Percentiles rank a stretch among this genome's conserved stretches.
Conservation (phyloP, 1,139 yeast genomes). For the Kluyveromyces sp. region DNA sequence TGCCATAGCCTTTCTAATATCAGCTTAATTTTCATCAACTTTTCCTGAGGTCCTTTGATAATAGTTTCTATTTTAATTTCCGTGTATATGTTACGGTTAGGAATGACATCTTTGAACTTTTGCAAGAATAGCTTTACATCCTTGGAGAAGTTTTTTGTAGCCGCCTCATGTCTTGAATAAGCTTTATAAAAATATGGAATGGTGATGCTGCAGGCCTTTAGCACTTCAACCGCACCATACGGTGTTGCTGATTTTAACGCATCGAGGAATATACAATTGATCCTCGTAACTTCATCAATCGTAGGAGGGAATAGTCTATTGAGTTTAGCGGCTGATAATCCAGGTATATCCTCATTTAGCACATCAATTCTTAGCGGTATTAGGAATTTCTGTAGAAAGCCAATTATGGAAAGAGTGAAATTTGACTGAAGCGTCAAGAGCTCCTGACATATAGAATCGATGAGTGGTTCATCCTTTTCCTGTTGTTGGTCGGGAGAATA, state of each 20-base stretch:
- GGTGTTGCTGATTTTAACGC: constrained; percentile 60
- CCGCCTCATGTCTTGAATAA: constrained; percentile 89
- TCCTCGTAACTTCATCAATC: constrained; percentile 83
- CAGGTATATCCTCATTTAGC: constrained; percentile 45
- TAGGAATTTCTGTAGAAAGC: constrained; percentile 66
- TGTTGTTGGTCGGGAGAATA: constrained; percentile 4
- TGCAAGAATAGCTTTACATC: constrained; percentile 32
- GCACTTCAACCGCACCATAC: constrained; percentile 63
- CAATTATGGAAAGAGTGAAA: constrained; percentile 62
- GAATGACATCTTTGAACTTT: constrained; percentile 20
- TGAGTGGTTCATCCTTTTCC: constrained; percentile 29
- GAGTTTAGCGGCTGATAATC: constrained; percentile 49
- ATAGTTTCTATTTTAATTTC: constrained; percentile 58
- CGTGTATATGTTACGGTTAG: constrained; percentile 36
- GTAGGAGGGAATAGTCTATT: constrained; percentile 89
- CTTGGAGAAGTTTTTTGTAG: constrained; percentile 50
- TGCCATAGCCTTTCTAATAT: constrained; percentile 51
- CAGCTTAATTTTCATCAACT: constrained; percentile 61
- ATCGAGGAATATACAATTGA: constrained; percentile 76
- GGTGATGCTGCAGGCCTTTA: constrained; percentile 71
- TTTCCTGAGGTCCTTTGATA: constrained; percentile 58
- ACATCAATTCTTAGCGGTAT: constrained; percentile 72
- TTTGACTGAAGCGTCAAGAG: constrained; percentile 63
- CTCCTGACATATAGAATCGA: constrained; percentile 54
- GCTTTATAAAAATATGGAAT: constrained; percentile 90